Base-by-base conservation (phyloP, 352 stramenopile genomes). In the Phytophthora citrophthora region DNA sequence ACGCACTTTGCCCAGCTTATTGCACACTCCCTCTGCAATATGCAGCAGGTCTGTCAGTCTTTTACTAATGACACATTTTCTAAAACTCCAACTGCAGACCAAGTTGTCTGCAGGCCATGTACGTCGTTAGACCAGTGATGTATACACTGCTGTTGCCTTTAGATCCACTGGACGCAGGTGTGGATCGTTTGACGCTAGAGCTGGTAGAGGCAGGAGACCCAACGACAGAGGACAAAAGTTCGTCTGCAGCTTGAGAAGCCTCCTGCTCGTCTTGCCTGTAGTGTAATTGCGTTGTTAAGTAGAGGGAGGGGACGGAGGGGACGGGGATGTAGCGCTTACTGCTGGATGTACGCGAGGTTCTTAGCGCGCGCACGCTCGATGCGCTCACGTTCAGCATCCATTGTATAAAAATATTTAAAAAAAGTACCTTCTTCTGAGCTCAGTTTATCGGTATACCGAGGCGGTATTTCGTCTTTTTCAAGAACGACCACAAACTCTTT, bases 41-140 rank as follows among this genome's bases (percentile, higher is more conserved):
- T 29, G 34, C 13, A 16, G 41, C 8, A 12, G 20, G 5, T 39
- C n/a, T 36, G 8, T 56, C 16, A 56, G 41, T 36, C 15, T 34
- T 47, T 15, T 5, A 23, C n/a, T 26, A 15, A 32, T 32, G 6
- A 11, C 8, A 29, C 20, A 32, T 43, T 10, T 43, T 31, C 12
- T 58, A 16, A 44, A 29, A 44, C 1, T 36, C 12, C 26, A 29
- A 23, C 12, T 11, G 49, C 68, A 5, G 57, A 95, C 87, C 88
- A 10, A 95, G 72, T 54, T 95, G 88, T 51, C 83, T 84, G 59
- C 88, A 94, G 12, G 88, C 86, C 67, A 92, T 83, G 54, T 93
- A 94, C 43, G 86, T 93, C 16, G 79, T 81, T 8, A 95, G 76
- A 0, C 88, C 86, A 10, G 82, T 90, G 55, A 95, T 50, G 59